phyloP scores from a whole-genome alignment of 2,329 filamentous ascomycete species.

The Amauroascus niger region DNA sequence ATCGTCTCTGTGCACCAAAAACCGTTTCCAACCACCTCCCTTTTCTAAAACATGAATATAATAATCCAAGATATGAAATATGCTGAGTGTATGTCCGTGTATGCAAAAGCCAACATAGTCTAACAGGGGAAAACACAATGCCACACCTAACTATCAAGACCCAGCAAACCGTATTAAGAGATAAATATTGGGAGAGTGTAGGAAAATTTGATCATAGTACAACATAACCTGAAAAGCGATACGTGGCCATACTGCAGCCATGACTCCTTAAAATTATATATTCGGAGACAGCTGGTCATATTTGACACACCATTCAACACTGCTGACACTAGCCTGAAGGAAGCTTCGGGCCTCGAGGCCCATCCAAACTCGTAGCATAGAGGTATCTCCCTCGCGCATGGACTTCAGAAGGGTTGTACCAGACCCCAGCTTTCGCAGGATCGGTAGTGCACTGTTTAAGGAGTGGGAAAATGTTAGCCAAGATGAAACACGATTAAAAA shows the following conservation, averaged over 20 bases:
- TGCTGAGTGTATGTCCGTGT: background rate
- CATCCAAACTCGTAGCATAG: conserved; percentile 84
- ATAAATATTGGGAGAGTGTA: background rate
- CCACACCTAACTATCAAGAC: background rate
- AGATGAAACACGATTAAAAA: background rate
- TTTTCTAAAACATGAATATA: background rate
- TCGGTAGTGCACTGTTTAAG: conserved; percentile 64
- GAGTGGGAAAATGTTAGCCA: conserved; percentile 21
- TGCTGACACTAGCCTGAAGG: conserved; percentile 80
- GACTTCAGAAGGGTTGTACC: conserved; percentile 46
- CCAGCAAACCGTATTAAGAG: background rate
- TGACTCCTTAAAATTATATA: conserved; percentile 44
- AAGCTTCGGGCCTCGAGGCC: conserved; percentile 82
- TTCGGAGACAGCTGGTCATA: conserved; percentile 84
- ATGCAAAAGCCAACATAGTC: background rate
- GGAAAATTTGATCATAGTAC: background rate
- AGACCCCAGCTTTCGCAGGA: conserved; percentile 75
- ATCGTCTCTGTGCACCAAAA: background rate
- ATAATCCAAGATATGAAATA: background rate
- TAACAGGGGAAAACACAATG: background rate
- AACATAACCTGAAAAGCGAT: background rate
- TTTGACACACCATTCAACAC: conserved; percentile 81
- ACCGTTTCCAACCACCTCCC: background rate
- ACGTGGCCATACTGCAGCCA: background rate
- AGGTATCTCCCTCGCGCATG: conserved; percentile 63